Evolutionary conservation across 495 filamentous ascomycete genomes (phyloP), one percentile per base, ranked within the genome.

Genomic region (Penicillium samsonianum): DNA sequence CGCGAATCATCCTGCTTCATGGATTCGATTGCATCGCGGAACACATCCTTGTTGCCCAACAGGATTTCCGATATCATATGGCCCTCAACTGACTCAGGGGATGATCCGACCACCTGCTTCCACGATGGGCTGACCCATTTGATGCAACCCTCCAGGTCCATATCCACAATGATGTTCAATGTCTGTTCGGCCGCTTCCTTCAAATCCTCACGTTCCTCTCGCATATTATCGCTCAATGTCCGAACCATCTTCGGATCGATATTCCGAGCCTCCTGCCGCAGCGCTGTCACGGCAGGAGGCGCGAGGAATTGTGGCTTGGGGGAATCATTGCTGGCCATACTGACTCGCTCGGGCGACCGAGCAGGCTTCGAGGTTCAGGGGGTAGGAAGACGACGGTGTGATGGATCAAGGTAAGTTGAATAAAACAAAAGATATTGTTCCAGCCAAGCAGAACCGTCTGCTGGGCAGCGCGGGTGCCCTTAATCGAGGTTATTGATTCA

Each of bases 51-150:
- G 71, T 92, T 87, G 35, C 87, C 89, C 50, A 95, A 73, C 30
- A 97, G 76, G 20, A 98, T 68, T 37, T 96, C 90, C 30, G 89
- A 81, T 59, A 98, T 91, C 47, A 87, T 75, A 49, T 82, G 88
- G 47, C 90, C 89, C 50, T 88, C 78, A 48, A 97, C 86, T 12
- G 87, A 82, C 16, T 88, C 84, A 17, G 85, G 83, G 41, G 80
- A 64, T 5, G 90, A 91, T 47, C 94, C 94, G 45, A 98, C 87
- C 43, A 98, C 89, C 65, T 96, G 91, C 55, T 84, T 84, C 94
- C 94, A 98, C n/a, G 92, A 96, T 9, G 91, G 89, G 72, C 93
- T 98, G 56, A 94, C 92, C 91, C 95, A 98, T 67, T 90, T 85
- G 63, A 98, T 88, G 38, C 82, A 87, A 46, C 90, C 90, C 63